Percentiles rank a stretch among this genome's conserved stretches.
Evolutionary conservation across 2,329 filamentous ascomycete genomes (phyloP).

Genomic region (Hymenoscyphus linearis): DNA sequence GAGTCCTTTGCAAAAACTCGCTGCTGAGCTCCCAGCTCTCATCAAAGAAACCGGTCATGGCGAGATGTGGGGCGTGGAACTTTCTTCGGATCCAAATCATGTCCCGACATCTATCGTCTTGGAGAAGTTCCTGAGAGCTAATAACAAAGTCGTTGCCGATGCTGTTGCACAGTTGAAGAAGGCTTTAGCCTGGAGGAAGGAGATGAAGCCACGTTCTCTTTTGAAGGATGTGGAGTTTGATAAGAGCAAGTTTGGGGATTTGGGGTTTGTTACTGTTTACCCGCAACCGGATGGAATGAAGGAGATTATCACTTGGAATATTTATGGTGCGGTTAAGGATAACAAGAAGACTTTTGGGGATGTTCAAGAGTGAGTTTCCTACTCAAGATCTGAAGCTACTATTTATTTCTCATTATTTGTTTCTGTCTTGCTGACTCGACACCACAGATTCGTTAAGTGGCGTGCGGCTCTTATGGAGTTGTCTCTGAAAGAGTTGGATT

Average conservation of each 20-base stretch:
- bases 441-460: slow-evolving; percentile 76
- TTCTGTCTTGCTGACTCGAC: slow-evolving; percentile 10
- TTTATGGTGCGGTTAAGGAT: slow-evolving; percentile 84
- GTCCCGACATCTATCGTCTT: slow-evolving; percentile 78
- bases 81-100: slow-evolving; percentile 44
- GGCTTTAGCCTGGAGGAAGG: slow-evolving; percentile 78
- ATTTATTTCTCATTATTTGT: too few relatives aligned
- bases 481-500: slow-evolving; percentile 67
- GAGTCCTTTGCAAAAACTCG: slow-evolving; percentile 48
- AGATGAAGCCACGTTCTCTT: slow-evolving; percentile 64
- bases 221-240: slow-evolving; percentile 58
- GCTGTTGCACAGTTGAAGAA: slow-evolving; percentile 73
- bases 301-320: slow-evolving; percentile 83
- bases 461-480: slow-evolving; percentile 87
- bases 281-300: slow-evolving; percentile 45
- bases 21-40: slow-evolving; percentile 52
- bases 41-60: slow-evolving; percentile 52
- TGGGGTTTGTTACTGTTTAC: slow-evolving; percentile 79
- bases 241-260: slow-evolving; percentile 63
- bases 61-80: slow-evolving; percentile 83
- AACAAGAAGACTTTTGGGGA: slow-evolving; percentile 77
- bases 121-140: slow-evolving; percentile 91
- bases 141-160: slow-evolving; percentile 67
- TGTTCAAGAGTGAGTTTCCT: slow-evolving; percentile 70
- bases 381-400: too few relatives aligned